A percentile compares a stretch with the other conserved stretches of the same genome.
Evolutionary conservation across 768 basidiomycete species (phyloP).

Genomic region (Leucocoprinus leucothites): DNA sequence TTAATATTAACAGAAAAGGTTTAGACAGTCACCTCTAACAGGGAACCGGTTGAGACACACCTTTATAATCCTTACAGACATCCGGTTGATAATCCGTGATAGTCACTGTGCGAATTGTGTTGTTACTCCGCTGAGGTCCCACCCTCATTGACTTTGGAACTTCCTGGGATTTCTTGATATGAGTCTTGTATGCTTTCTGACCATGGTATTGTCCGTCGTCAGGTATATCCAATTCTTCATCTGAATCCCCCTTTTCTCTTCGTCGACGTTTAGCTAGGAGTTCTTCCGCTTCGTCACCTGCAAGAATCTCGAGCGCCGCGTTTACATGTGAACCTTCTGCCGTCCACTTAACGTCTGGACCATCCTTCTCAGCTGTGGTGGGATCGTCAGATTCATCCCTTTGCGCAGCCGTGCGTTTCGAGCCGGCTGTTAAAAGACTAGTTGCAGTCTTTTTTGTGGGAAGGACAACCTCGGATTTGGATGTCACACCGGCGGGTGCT

Average conservation of each 20-base stretch:
- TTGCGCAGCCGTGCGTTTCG: slow-evolving; percentile 53
- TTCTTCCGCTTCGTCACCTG: slow-evolving; percentile 80
- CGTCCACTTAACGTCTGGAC: slow-evolving; percentile 76
- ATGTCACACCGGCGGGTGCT: slow-evolving; percentile 24
- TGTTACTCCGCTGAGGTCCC: slow-evolving; percentile 73
- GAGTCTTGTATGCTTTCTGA: slow-evolving; percentile 74
- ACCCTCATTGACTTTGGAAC: slow-evolving; percentile 85
- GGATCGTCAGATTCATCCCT: slow-evolving; percentile 54
- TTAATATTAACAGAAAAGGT: slow-evolving; percentile 31
- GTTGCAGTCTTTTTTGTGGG: slow-evolving; percentile 65
- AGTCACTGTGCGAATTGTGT: slow-evolving; percentile 90
- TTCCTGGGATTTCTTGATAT: slow-evolving; percentile 80
- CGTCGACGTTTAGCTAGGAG: slow-evolving; percentile 66
- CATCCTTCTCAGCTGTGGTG: slow-evolving; percentile 54
- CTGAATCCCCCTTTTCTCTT: slow-evolving; percentile 50
- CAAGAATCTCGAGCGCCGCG: slow-evolving; percentile 70
- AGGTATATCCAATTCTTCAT: slow-evolving; percentile 55
- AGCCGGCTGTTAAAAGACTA: slow-evolving; percentile 64
- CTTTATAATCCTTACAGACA: slow-evolving; percentile 99
- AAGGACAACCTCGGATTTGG: slow-evolving; percentile 72
- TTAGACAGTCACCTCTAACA: too few species aligned
- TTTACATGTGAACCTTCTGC: slow-evolving; percentile 72
- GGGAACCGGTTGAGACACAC: slow-evolving; percentile 52
- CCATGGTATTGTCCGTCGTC: slow-evolving; percentile 90
- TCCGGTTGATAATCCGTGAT: slow-evolving; percentile 98